Evolutionary conservation across 768 basidiomycete species (phyloP), one percentile per base, ranked within the genome.

Genomic region (Infundibulicybe gibba): DNA sequence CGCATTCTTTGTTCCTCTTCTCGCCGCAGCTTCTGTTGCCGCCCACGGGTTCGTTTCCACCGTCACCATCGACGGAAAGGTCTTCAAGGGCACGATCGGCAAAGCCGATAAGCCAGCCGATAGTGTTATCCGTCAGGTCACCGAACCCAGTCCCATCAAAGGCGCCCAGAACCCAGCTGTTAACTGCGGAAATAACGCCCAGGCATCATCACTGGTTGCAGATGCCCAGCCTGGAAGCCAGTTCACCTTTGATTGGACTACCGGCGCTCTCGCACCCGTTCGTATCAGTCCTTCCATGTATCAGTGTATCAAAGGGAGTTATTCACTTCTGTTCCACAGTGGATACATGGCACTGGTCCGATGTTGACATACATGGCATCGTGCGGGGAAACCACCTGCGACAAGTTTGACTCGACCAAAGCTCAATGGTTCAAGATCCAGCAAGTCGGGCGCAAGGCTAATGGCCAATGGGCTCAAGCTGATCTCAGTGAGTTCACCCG

Each of bases 351-450:
- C 48, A 79, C 67, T 12, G 87, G 86, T 3, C 87, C 86, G 9
- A 67, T 87, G 67, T 66, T 89, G 64, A 87, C 84, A 31, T 90
- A 90, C 59, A 75, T 90, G 76, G 75, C 85, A 2, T 65, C 69
- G 21, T 90, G 88, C 57, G 77, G 77, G 0, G 62, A 64, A 32
- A 68, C 71, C 0, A 62, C 77, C 2, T 88, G 87, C 62, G 73
- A 74, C 56, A 63, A 81, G 55, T 86, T 82, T 62, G 69, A 86
- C 54, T 55, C 78, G 5, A 68, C 74, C 14, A 55, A 69, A 15
- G 82, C 84, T 6, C 69, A 79, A 56, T 90, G 84, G 84, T 87
- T 89, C 76, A 89, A 89, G 72, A 81, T 85, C 47, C 63, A 76
- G 21, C 72, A 84, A 56, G 66, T 69, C 2, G 81, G 78, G 2